Percentiles rank a stretch among this genome's conserved stretches.
Evolutionary conservation across 345 rosid species (phyloP).

Genomic region (Angophora floribunda): DNA sequence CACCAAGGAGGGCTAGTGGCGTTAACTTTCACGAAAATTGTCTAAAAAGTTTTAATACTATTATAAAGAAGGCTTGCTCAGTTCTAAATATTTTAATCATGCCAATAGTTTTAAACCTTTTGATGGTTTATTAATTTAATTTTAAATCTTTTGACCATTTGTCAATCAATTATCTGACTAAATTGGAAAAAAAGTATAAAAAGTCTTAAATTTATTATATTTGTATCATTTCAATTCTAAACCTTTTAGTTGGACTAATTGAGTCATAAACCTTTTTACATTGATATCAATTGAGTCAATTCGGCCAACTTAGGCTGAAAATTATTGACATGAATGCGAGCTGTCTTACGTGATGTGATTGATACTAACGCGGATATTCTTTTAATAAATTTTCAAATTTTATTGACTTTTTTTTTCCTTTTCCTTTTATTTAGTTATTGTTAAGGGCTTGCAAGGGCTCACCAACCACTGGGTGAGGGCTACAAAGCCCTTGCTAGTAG

Average conservation of each 20-base stretch:
- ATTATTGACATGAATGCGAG: not conserved
- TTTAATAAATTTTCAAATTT: too few relatives aligned
- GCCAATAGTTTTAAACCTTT: too few relatives aligned
- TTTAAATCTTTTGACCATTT: too few relatives aligned
- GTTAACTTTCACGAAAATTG: too few relatives aligned
- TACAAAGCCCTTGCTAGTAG: too few relatives aligned
- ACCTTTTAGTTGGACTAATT: not conserved
- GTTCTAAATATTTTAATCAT: not conserved
- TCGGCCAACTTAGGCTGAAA: not conserved
- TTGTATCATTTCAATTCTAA: rapidly evolving
- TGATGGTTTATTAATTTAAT: too few relatives aligned
- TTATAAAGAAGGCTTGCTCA: too few relatives aligned
- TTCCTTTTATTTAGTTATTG: not conserved
- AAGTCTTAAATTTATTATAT: not conserved
- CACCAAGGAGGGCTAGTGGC: not conserved
- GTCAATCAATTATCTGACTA: not conserved
- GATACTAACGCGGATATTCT: rapidly evolving
- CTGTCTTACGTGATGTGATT: not conserved
- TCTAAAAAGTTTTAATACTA: not conserved
- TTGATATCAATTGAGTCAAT: not conserved
- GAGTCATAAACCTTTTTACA: not conserved
- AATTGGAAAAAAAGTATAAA: too few relatives aligned
- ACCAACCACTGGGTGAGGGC: not conserved
- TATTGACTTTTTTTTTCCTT: too few relatives aligned
- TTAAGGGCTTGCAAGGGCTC: not conserved